phyloP scores from a whole-genome alignment of 1,284 basidiomycete genomes.

The Marasmius oreades region DNA sequence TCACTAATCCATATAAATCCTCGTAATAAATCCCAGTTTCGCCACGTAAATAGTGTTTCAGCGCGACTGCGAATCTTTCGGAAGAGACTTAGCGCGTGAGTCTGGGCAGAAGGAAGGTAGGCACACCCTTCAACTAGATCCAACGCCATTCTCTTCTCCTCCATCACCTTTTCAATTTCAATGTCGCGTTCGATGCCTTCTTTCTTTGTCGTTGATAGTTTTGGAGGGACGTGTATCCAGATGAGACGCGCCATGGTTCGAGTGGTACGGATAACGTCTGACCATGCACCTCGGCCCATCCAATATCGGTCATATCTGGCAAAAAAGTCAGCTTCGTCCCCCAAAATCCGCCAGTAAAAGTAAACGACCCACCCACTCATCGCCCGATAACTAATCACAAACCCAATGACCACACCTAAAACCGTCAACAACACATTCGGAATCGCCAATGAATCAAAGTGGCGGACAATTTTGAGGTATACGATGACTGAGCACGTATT shows the following conservation, averaged over 20 bases:
- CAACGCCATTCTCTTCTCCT: conserved; percentile 57
- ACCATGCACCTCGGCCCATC: conserved; percentile 59
- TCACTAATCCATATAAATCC: conserved; percentile 40
- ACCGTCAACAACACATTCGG: conserved; percentile 60
- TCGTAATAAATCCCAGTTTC: conserved; percentile 42
- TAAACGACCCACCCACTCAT: conserved; percentile 43
- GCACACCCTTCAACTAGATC: conserved; percentile 52
- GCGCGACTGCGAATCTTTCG: conserved; percentile 47
- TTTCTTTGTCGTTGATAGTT: conserved; percentile 34
- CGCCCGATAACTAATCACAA: conserved; percentile 66
- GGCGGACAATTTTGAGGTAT: background rate
- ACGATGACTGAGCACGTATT: too few species aligned
- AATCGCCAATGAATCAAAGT: conserved; percentile 34
- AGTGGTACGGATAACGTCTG: conserved; percentile 49
- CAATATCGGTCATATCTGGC: conserved; percentile 60
- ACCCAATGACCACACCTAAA: conserved; percentile 68
- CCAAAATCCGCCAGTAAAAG: background rate
- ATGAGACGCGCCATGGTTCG: conserved; percentile 50
- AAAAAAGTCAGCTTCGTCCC: background rate
- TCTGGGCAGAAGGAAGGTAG: conserved; percentile 13
- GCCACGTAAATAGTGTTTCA: conserved; percentile 65
- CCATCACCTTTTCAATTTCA: conserved; percentile 49
- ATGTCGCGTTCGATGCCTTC: conserved; percentile 22
- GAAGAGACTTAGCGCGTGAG: background rate
- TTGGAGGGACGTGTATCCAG: conserved; percentile 61